A percentile compares a stretch with the other conserved stretches of the same genome.
These are phyloP conservation scores for Multifurca ochricompacta DNA, from an alignment of 768 basidiomycete genomes.

Conservation along the genomic window DNA sequence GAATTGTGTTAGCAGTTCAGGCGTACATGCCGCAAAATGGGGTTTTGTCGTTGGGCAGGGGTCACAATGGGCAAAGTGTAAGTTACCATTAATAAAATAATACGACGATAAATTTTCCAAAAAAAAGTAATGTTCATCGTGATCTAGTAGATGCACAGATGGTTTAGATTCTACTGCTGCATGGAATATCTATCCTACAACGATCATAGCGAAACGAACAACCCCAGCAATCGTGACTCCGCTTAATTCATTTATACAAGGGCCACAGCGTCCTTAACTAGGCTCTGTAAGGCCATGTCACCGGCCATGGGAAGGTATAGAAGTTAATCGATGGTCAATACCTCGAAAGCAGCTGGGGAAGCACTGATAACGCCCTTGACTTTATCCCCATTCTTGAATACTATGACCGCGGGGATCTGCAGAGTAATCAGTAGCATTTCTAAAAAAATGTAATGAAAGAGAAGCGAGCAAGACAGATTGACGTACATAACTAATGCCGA, in stretches of 20 bases:
- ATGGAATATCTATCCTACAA: neutral
- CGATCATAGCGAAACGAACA: neutral
- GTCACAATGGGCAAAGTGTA: neutral
- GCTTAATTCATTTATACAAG: neutral
- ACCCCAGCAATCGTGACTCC: neutral
- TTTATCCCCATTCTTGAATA: conserved; percentile 33
- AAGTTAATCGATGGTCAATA: conserved; percentile 20
- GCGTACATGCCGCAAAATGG: conserved; percentile 13
- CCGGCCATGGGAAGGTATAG: neutral
- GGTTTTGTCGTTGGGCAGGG: neutral
- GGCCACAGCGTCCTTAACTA: neutral
- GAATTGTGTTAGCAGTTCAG: neutral
- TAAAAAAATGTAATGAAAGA: neutral
- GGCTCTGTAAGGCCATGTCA: neutral
- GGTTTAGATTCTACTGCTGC: neutral
- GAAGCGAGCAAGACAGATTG: neutral
- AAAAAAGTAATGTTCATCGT: no score
- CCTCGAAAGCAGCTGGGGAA: conserved; percentile 34
- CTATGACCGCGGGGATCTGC: conserved; percentile 39
- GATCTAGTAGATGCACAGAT: no score
- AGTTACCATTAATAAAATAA: neutral
- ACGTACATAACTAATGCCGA: conserved; percentile 55
- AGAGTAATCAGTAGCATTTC: neutral
- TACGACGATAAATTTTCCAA: no score
- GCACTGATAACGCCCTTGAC: conserved; percentile 42